phyloP scores from a whole-genome alignment of 192 early-diverging fungal species.

The Blastocladiella britannica region DNA sequence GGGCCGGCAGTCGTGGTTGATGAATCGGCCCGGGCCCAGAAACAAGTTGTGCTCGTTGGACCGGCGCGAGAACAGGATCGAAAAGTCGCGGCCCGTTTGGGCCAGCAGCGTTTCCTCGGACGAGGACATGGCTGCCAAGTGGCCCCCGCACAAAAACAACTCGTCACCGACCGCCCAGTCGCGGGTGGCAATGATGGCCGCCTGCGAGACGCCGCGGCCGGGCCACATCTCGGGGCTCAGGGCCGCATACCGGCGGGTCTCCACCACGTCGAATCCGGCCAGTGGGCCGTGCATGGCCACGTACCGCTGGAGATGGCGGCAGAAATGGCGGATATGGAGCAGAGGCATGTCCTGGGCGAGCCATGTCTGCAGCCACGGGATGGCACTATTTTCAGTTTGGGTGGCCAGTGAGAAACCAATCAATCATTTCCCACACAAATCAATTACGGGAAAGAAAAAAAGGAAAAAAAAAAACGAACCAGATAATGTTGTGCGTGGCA shows the following conservation, averaged over 20 bases:
- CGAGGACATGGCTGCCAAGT: slow-evolving; percentile 24
- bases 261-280: slow-evolving; percentile 42
- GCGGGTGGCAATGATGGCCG: slow-evolving; percentile 14
- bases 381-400: too few species aligned
- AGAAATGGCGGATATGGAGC: slow-evolving; percentile 7
- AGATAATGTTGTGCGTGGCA: neutral
- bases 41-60: slow-evolving; percentile 34
- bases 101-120: slow-evolving; percentile 13
- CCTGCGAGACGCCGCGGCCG: slow-evolving; percentile 11
- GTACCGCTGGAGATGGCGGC: slow-evolving; percentile 30
- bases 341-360: neutral
- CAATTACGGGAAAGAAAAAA: too few species aligned
- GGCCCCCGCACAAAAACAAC: slow-evolving; percentile 22
- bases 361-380: neutral
- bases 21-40: slow-evolving; percentile 49
- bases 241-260: slow-evolving; percentile 29
- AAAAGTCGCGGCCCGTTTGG: slow-evolving; percentile 25
- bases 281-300: slow-evolving; percentile 36
- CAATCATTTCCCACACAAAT: too few species aligned
- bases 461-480: neutral
- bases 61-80: slow-evolving; percentile 39
- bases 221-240: neutral
- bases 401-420: too few species aligned
- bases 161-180: slow-evolving; percentile 15
- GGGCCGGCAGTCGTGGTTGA: slow-evolving; percentile 53